Percentiles rank a stretch among this genome's conserved stretches.
These are phyloP conservation scores for Cyberlindnera mrakii DNA, from an alignment of 805 yeast species.

Conservation along the genomic window DNA sequence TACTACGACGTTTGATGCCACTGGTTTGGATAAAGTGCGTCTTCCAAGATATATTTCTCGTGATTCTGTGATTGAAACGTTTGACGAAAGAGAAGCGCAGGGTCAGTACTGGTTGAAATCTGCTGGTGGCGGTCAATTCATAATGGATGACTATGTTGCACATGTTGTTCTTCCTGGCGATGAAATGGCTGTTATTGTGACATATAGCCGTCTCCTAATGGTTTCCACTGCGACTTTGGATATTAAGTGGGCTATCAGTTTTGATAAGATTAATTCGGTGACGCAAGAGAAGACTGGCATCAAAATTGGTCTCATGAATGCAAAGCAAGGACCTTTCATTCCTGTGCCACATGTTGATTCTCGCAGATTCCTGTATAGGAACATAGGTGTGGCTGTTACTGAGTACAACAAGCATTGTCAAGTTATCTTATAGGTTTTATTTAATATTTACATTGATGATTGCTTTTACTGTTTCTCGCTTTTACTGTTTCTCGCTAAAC, in stretches of 20 bases:
- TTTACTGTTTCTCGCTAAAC: slow-evolving; percentile 5
- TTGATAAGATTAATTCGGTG: slow-evolving; percentile 61
- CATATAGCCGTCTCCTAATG: slow-evolving; percentile 63
- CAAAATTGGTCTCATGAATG: slow-evolving; percentile 51
- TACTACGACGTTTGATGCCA: slow-evolving; percentile 82
- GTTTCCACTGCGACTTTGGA: slow-evolving; percentile 55
- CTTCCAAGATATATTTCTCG: slow-evolving; percentile 71
- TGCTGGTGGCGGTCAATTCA: slow-evolving; percentile 73
- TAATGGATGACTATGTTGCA: slow-evolving; percentile 72
- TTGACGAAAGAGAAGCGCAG: slow-evolving; percentile 75
- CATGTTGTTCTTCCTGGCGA: slow-evolving; percentile 81
- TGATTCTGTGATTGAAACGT: slow-evolving; percentile 72
- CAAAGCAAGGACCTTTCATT: slow-evolving; percentile 62
- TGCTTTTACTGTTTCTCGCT: not conserved
- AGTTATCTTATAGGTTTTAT: slow-evolving; percentile 29
- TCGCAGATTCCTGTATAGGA: slow-evolving; percentile 59
- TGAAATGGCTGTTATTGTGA: slow-evolving; percentile 70
- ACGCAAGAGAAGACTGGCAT: slow-evolving; percentile 78
- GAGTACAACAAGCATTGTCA: slow-evolving; percentile 71
- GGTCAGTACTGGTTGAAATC: slow-evolving; percentile 91
- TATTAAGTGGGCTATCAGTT: slow-evolving; percentile 67
- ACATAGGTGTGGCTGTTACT: slow-evolving; percentile 74
- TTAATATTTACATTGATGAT: not conserved
- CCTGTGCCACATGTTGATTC: slow-evolving; percentile 68
- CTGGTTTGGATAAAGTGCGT: slow-evolving; percentile 71